These are phyloP conservation scores for Aspergillus olivimuriae DNA, from an alignment of 495 filamentous ascomycete species.

Conservation along the genomic window DNA sequence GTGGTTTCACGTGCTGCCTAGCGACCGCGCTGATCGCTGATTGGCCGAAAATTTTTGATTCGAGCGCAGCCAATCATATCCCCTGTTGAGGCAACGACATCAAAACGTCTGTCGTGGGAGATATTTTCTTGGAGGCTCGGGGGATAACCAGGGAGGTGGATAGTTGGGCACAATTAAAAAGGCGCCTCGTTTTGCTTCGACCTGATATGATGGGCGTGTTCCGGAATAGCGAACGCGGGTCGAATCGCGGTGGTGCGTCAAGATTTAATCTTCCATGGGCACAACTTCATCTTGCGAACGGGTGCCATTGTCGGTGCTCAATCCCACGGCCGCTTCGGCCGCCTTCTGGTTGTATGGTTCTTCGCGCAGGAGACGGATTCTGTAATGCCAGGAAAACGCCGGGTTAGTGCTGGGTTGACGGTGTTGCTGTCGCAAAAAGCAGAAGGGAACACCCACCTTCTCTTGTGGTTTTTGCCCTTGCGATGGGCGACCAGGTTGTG, in stretches of 20 bases:
- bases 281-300: conserved; percentile 23
- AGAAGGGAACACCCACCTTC: conserved; percentile 58
- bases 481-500: conserved; percentile 66
- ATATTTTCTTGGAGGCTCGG: conserved; percentile 11
- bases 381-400: conserved; percentile 20
- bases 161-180: too few relatives aligned
- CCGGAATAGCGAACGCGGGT: neutral
- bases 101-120: conserved; percentile 5
- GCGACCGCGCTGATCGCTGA: conserved; percentile 10
- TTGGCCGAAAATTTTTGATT: conserved; percentile 13
- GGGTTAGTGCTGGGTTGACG: conserved; percentile 4
- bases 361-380: conserved; percentile 67
- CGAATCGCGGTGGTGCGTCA: neutral
- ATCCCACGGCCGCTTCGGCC: conserved; percentile 72
- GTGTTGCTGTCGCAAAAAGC: neutral
- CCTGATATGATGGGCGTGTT: too few relatives aligned
- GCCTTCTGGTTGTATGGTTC: conserved; percentile 81
- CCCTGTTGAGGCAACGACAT: conserved; percentile 9
- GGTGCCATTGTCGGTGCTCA: conserved; percentile 58
- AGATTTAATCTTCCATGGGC: conserved; percentile 30
- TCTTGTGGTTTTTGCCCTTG: conserved; percentile 88
- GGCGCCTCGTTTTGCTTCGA: too few relatives aligned
- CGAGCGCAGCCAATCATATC: conserved; percentile 12
- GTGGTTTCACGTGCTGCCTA: conserved; percentile 17
- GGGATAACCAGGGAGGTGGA: too few relatives aligned